Percentiles rank a stretch among this genome's conserved stretches.
Evolutionary conservation across 192 early-diverging fungal genomes (phyloP).

Genomic region (Pilaira anomala): DNA sequence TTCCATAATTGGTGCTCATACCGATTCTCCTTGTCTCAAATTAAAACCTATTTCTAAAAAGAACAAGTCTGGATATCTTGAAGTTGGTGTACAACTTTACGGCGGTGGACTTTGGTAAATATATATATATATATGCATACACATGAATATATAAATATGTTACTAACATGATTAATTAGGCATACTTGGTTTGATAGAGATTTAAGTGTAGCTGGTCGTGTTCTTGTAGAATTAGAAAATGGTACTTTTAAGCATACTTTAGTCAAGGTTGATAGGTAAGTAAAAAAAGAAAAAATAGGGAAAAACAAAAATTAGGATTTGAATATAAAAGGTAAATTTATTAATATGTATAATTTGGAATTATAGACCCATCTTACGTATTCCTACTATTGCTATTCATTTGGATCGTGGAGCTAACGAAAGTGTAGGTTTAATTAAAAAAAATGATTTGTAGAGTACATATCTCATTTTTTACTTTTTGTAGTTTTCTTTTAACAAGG

Average conservation of each 20-base stretch:
- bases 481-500: conserved; percentile 91
- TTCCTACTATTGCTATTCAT: conserved; percentile 97
- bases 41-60: conserved; percentile 96
- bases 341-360: background rate
- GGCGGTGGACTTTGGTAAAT: conserved; percentile 91
- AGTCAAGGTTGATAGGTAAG: conserved; percentile 69
- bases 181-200: conserved; percentile 99
- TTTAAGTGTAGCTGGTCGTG: conserved; percentile 90
- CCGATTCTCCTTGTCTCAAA: conserved; percentile 96
- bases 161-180: conserved; percentile 46
- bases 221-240: conserved; percentile 70
- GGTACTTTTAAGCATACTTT: conserved; percentile 73
- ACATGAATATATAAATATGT: background rate
- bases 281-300: background rate
- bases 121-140: background rate
- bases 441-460: background rate
- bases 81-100: conserved; percentile 89
- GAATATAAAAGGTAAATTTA: background rate
- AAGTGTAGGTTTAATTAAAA: conserved; percentile 35
- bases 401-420: conserved; percentile 75
- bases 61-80: conserved; percentile 77
- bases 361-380: conserved; percentile 82
- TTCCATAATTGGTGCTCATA: conserved; percentile 92
- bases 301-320: background rate
- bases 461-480: background rate